Evolutionary conservation across 129 eudicot species (phyloP).

Genomic region (Scalesia atractyloides): DNA sequence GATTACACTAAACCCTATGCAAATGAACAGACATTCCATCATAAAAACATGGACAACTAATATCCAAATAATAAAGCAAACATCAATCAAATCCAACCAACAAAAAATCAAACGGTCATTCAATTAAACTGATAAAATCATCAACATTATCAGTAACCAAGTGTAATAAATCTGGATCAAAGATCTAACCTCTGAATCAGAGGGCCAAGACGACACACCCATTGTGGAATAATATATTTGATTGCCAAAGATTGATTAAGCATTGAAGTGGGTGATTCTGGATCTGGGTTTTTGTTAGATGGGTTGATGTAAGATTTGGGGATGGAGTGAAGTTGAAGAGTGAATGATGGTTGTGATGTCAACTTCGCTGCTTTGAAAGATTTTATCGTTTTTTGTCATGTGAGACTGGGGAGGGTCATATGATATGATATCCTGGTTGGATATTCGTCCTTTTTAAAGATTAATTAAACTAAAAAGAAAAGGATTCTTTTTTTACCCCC

Average conservation of each 20-base stretch:
- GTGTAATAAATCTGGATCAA: constrained; percentile 7
- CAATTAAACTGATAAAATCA: background rate
- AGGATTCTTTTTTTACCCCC: no score
- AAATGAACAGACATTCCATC: no score
- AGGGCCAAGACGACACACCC: constrained; percentile 30
- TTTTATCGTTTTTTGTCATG: background rate
- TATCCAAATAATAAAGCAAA: no score
- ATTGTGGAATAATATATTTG: background rate
- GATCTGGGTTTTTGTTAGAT: constrained; percentile 4
- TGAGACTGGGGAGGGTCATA: no score
- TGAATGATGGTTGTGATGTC: background rate
- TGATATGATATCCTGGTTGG: background rate
- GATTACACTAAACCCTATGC: no score
- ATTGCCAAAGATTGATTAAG: no score
- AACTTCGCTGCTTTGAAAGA: background rate
- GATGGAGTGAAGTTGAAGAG: constrained; percentile 12
- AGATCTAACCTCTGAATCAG: constrained; percentile 27
- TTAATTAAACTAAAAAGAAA: no score
- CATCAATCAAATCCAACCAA: no score
- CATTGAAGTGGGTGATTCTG: background rate
- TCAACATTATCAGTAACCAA: background rate
- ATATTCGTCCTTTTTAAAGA: no score
- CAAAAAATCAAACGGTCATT: no score
- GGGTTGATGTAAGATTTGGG: background rate
- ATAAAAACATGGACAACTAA: no score